Percentiles rank a stretch among this genome's conserved stretches.
Evolutionary conservation across 23 red algal species (phyloP).

Genomic region (Gracilaria domingensis): DNA sequence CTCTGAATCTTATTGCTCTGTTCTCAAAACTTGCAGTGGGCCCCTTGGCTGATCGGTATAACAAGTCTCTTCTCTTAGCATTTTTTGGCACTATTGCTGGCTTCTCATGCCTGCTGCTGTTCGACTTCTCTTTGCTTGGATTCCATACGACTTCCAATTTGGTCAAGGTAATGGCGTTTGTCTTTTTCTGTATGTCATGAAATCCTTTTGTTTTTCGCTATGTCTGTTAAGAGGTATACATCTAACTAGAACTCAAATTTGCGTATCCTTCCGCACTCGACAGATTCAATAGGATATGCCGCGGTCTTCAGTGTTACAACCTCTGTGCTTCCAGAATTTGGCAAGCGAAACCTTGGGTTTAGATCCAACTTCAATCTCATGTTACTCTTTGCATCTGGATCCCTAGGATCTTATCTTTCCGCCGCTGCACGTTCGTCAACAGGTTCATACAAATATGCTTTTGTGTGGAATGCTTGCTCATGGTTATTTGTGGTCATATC

Average conservation of each 20-base stretch:
- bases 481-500: conserved; percentile 23
- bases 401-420: conserved; percentile 54
- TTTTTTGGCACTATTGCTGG: conserved; percentile 38
- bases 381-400: conserved; percentile 57
- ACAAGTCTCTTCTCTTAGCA: conserved; percentile 53
- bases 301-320: conserved; percentile 73
- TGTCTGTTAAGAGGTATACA: neutral
- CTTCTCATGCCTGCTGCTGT: conserved; percentile 35
- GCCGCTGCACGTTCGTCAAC: conserved; percentile 41
- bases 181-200: conserved; percentile 61
- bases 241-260: neutral
- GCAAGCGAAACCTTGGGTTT: conserved; percentile 51
- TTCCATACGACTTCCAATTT: conserved; percentile 33
- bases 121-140: conserved; percentile 34
- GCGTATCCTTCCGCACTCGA: neutral
- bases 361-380: conserved; percentile 81
- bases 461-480: conserved; percentile 50
- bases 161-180: conserved; percentile 44
- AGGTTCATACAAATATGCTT: conserved; percentile 74
- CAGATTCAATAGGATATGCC: conserved; percentile 57
- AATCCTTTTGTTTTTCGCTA: neutral
- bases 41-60: conserved; percentile 67
- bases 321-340: conserved; percentile 71
- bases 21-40: conserved; percentile 65
- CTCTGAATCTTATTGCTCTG: conserved; percentile 67